A percentile compares a stretch with the other conserved stretches of the same genome.
Conservation (phyloP, 192 early-diverging fungal species). For the Linderina pennispora region DNA sequence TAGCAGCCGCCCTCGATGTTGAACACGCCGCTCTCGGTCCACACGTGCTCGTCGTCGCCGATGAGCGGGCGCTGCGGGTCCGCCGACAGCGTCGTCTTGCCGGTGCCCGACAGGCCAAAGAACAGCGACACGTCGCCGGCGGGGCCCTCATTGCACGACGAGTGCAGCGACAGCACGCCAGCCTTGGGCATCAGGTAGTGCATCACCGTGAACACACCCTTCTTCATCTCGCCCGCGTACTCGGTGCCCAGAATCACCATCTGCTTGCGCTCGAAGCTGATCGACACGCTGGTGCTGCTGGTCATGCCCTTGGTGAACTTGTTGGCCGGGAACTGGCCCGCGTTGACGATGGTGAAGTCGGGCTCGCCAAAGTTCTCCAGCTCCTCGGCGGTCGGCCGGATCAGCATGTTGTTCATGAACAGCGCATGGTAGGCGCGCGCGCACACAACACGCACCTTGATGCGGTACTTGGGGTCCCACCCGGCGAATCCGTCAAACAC, state of each 20-base stretch:
- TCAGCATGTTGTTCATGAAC: conserved; percentile 99
- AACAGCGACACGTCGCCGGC: conserved; percentile 91
- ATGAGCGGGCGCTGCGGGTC: conserved; percentile 90
- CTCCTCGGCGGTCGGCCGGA: conserved; percentile 88
- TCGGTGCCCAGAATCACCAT: conserved; percentile 99
- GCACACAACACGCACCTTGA: conserved; percentile 94
- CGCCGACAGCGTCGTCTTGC: conserved; percentile 96
- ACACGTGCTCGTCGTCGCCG: conserved; percentile 99
- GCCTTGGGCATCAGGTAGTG: conserved; percentile 97
- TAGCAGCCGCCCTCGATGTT: conserved; percentile 99
- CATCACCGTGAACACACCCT: conserved; percentile 98
- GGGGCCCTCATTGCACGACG: conserved; percentile 90
- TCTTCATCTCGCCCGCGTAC: conserved; percentile 99
- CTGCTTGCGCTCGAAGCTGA: conserved; percentile 89
- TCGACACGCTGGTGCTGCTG: conserved; percentile 82
- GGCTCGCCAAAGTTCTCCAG: conserved; percentile 91
- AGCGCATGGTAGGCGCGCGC: conserved; percentile 92
- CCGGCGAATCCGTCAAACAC: conserved; percentile 98
- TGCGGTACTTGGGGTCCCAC: conserved; percentile 97
- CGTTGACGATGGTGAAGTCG: conserved; percentile 97
- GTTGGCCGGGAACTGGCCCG: conserved; percentile 92
- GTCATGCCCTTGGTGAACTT: conserved; percentile 93
- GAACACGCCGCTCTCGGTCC: conserved; percentile 96
- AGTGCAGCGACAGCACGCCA: conserved; percentile 51
- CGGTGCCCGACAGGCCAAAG: conserved; percentile 97